These are phyloP conservation scores for Micractinium sp. DNA, from an alignment of 139 green algal genomes.

Conservation along the genomic window DNA sequence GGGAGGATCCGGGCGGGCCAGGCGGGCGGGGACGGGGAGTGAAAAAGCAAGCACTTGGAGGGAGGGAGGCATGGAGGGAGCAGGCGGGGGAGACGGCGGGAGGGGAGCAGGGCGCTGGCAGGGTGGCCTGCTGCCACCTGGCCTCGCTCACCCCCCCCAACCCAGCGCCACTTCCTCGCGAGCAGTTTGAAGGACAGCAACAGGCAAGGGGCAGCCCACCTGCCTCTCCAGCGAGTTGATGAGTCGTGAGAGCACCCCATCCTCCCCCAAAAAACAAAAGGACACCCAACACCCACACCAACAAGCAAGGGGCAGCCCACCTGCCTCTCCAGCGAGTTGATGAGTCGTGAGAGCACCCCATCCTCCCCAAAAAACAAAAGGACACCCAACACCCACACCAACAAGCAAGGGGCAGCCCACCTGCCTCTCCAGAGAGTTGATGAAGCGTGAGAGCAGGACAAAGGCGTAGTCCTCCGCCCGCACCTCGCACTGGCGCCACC, in stretches of 20 bases:
- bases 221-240: not conserved
- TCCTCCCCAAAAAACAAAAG: not conserved
- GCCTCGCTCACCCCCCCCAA: no score
- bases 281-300: not conserved
- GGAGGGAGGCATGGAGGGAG: no score
- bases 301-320: not conserved
- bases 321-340: not conserved
- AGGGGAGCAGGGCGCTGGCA: no score
- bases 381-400: not conserved
- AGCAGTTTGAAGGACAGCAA: no score
- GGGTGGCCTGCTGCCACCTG: no score
- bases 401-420: no score
- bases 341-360: not conserved
- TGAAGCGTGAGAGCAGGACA: conserved; percentile 82
- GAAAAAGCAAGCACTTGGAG: no score
- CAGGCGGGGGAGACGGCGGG: no score
- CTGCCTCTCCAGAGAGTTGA: conserved; percentile 74
- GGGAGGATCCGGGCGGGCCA: no score
- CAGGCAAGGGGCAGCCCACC: no score
- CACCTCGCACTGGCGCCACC: conserved; percentile 90
- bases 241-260: not conserved
- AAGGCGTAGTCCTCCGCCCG: conserved; percentile 94
- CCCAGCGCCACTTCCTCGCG: no score
- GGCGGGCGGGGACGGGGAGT: no score
- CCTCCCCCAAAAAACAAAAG: not conserved